Evolutionary conservation across 176 grass and related monocot species (phyloP).

Genomic region (Eragrostis nindensis): DNA sequence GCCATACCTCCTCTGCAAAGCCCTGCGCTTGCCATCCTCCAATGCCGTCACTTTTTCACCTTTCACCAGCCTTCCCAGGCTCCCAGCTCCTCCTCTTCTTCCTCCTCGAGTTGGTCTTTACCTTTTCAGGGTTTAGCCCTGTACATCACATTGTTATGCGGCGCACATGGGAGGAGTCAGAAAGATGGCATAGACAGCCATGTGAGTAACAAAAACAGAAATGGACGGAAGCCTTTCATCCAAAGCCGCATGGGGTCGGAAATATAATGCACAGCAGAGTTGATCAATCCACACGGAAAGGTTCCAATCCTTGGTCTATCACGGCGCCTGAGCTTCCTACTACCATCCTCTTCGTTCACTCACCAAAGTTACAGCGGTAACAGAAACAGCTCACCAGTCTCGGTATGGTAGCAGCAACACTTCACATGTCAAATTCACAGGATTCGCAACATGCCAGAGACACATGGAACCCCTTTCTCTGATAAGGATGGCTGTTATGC

Average conservation of each 20-base stretch:
- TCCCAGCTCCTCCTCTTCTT: not conserved
- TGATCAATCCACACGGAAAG: slow-evolving; percentile 17
- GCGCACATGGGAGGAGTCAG: slow-evolving; percentile 36
- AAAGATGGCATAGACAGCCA: not conserved
- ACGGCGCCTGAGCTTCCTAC: not conserved
- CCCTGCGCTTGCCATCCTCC: slow-evolving; percentile 40
- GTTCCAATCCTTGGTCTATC: not conserved
- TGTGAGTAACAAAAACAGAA: slow-evolving; percentile 18
- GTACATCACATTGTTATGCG: slow-evolving; percentile 9
- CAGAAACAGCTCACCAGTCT: not conserved
- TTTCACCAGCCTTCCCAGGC: slow-evolving; percentile 24
- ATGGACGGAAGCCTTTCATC: slow-evolving; percentile 6
- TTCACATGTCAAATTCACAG: slow-evolving; percentile 37
- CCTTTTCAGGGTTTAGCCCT: slow-evolving; percentile 33
- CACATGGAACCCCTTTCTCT: slow-evolving; percentile 26
- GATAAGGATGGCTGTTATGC: slow-evolving; percentile 1
- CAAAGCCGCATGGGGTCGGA: slow-evolving; percentile 2
- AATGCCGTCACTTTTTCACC: not conserved
- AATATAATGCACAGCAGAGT: not conserved
- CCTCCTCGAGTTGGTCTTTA: slow-evolving; percentile 12
- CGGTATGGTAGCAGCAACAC: not conserved
- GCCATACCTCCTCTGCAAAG: slow-evolving; percentile 21
- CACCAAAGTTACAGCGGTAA: slow-evolving; percentile 20
- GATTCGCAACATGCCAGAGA: slow-evolving; percentile 31
- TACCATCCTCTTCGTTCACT: slow-evolving; percentile 9